Percentiles rank a stretch among this genome's conserved stretches.
phyloP scores from a whole-genome alignment of 495 filamentous ascomycete genomes.

The Penicillium samsonianum region DNA sequence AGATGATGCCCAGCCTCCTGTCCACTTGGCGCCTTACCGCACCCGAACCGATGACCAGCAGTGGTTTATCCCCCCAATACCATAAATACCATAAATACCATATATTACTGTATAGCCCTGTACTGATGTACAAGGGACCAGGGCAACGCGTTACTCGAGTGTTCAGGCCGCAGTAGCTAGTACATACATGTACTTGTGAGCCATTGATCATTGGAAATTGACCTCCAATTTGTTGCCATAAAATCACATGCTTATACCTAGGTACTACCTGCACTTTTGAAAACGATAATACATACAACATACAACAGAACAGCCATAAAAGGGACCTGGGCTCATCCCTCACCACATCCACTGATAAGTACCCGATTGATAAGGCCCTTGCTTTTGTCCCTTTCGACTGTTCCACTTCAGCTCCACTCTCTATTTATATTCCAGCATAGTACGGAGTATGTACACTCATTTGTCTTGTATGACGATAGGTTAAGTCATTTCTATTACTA shows the following conservation, averaged over 20 bases:
- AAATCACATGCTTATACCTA: background rate
- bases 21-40: conserved; percentile 11
- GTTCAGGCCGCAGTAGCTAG: background rate
- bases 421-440: background rate
- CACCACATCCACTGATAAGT: conserved; percentile 5
- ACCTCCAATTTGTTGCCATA: background rate
- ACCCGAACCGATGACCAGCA: conserved; percentile 5
- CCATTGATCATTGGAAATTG: background rate
- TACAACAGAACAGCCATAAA: background rate
- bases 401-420: background rate
- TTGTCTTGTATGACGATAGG: no score
- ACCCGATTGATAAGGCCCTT: background rate
- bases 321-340: background rate
- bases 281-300: background rate
- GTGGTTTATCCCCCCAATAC: background rate
- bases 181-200: background rate
- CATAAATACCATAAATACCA: conserved; percentile 7
- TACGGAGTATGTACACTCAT: no score
- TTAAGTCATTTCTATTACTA: no score
- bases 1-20: conserved; percentile 31
- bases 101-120: conserved; percentile 9
- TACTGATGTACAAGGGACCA: conserved; percentile 10
- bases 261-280: background rate
- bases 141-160: background rate
- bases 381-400: background rate